phyloP scores from a whole-genome alignment of 345 rosid species.

The Populus euphratica region DNA sequence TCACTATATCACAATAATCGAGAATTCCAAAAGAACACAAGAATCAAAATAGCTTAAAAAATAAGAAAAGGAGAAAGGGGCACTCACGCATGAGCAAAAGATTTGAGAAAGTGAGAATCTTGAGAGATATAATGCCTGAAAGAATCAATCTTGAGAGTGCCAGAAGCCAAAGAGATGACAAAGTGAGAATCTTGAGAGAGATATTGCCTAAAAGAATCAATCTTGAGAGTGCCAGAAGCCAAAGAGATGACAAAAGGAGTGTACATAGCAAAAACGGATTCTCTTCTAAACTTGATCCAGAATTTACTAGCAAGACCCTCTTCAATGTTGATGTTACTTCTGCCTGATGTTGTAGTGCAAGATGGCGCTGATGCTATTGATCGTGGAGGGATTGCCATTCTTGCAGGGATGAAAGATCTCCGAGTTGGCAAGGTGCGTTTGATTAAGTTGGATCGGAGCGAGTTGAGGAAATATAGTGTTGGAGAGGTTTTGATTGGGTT shows the following conservation, averaged over 20 bases:
- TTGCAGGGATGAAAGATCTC: constrained; percentile 4
- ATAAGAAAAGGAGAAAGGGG: not conserved
- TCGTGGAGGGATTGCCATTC: constrained; percentile 26
- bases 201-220: constrained; percentile 67
- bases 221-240: constrained; percentile 75
- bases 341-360: not conserved
- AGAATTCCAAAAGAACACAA: not conserved
- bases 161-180: constrained; percentile 68
- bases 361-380: constrained; percentile 1
- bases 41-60: not conserved
- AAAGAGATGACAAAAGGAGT: constrained; percentile 68
- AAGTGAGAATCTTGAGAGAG: constrained; percentile 79
- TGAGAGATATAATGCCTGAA: constrained; percentile 79
- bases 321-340: not conserved
- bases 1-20: not conserved
- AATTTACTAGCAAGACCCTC: constrained; percentile 61
- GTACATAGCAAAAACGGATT: constrained; percentile 62
- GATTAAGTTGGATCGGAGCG: not conserved
- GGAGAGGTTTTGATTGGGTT: constrained; percentile 31
- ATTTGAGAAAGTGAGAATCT: constrained; percentile 79
- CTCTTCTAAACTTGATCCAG: constrained; percentile 71
- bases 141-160: constrained; percentile 61
- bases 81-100: constrained; percentile 87
- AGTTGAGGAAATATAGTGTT: not conserved
- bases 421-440: not conserved